Evolutionary conservation across 2,329 filamentous ascomycete genomes (phyloP), one percentile per base, ranked within the genome.

Genomic region (Bipolaris victoriae): DNA sequence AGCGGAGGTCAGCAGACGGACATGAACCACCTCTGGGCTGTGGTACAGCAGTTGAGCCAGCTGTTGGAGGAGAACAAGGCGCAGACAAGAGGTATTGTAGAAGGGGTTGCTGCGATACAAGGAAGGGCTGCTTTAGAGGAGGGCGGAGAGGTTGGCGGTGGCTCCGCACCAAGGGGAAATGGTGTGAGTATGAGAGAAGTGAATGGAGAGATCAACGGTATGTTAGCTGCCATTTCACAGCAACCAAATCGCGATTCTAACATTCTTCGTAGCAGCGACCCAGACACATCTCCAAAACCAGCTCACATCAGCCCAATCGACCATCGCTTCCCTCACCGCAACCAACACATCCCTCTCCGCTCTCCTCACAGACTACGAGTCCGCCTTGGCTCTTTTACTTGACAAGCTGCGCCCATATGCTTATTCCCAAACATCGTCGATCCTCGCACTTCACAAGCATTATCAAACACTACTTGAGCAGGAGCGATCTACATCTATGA

Each of bases 361-460:
- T 26, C 70, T 79, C 3, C 56, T 77, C 6, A 68, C 67, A 20
- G 74, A 78, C 66, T 81, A 81, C 72, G 79, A 81, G 61, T 75
- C 77, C 52, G 74, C 77, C 10, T 62, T 78, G 50, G 65, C 73
- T 18, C 63, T 76, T 41, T 61, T 75, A n/a, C 67, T 77, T 52
- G 73, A 77, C 22, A 77, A 77, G 52, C 43, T 66, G 26, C 65
- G 55, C 13, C 67, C 57, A 24, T 66, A 74, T 61, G 73, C 72
- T 35, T 79, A 75, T 68, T 75, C 70, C 39, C 79, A 80, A 56
- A 77, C 77, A 15, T 74, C 77, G 36, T 75, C 79, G 58, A 76
- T 79, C 37, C 68, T 79, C 36, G 72, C 78, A 0, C 68, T 82
- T 6, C 80, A 82, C 63, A 77, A 79, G 50, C 80, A 83, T 70